Evolutionary conservation across 2,329 filamentous ascomycete species (phyloP).

Genomic region (Colletotrichum sp.): DNA sequence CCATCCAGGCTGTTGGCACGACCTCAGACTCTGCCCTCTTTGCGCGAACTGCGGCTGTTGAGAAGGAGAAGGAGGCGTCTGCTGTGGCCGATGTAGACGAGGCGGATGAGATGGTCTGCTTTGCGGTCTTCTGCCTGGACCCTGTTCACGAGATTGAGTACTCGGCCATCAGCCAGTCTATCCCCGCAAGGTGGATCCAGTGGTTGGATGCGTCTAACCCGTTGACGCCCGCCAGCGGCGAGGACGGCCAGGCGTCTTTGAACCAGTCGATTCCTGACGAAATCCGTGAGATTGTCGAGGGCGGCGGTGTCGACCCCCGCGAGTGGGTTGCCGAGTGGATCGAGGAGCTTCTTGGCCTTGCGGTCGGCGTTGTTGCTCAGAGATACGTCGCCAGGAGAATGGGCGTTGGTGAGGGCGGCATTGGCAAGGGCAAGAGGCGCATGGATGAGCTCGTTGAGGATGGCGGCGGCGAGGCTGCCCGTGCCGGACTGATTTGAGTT

Average conservation of each 20-base stretch:
- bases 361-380: slow-evolving; percentile 87
- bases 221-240: slow-evolving; percentile 57
- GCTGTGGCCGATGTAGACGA: slow-evolving; percentile 55
- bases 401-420: slow-evolving; percentile 86
- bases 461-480: slow-evolving; percentile 20
- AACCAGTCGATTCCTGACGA: slow-evolving; percentile 69
- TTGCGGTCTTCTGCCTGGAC: slow-evolving; percentile 83
- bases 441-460: slow-evolving; percentile 61
- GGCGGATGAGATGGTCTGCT: slow-evolving; percentile 69
- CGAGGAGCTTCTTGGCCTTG: slow-evolving; percentile 81
- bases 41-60: slow-evolving; percentile 55
- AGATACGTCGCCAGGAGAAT: slow-evolving; percentile 93
- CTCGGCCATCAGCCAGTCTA: slow-evolving; percentile 78
- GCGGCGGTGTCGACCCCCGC: slow-evolving; percentile 81
- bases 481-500: slow-evolving; percentile 19
- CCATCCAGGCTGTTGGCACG: slow-evolving; percentile 85
- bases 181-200: slow-evolving; percentile 84
- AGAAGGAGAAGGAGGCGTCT: slow-evolving; percentile 60
- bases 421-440: slow-evolving; percentile 66
- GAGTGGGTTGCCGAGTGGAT: slow-evolving; percentile 99
- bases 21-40: slow-evolving; percentile 72
- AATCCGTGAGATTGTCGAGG: slow-evolving; percentile 83
- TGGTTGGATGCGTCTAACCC: slow-evolving; percentile 85
- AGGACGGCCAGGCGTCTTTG: slow-evolving; percentile 43
- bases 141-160: slow-evolving; percentile 92